Base-by-base conservation (phyloP, 352 stramenopile genomes). In the Globisporangium echinulatum region DNA sequence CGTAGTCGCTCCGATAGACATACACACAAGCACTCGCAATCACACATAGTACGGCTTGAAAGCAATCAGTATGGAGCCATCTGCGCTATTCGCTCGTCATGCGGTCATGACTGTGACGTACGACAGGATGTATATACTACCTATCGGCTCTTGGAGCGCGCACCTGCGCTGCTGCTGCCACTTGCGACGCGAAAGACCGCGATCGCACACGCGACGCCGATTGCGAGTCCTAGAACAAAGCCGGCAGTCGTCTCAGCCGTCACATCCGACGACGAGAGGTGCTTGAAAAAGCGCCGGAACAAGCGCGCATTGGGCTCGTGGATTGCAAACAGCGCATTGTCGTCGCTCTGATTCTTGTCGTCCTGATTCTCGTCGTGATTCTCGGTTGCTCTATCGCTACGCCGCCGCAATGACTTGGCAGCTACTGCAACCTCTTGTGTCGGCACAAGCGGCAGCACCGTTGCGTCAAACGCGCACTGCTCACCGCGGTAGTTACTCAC, bases 401-500 rank as follows among this genome's bases (percentile, higher is more conserved):
- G 70, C 52, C 62, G 63, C 44, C 67, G 70, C 55, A 61, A 63
- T 50, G 49, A 79, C 5, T 38, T n/a, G 36, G 66, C 61, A 8
- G 61, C 44, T 13, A 47, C 44, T 8, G 25, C 4, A 5, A 36
- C 36, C 15, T 17, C 39, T 8, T 6, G 6, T 14, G 49, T 13
- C 40, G 39, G 19, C 1, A 46, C 46, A 7, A 25, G 19, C 5
- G 52, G 46, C 19, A 64, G 48, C 37, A 50, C 25, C 15, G 46
- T 37, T 17, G 68, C 63, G 52, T 94, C 81, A 53, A 79, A 91
- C 0, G 58, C 58, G 61, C 85, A 94, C 47, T 90, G 68, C 0
- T 56, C 14, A 6, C 80, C 85, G 59, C 87, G 71, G 72, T 90
- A 92, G 61, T 87, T 94, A 73, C 85, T 94, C 57, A 87, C 65